Base-by-base conservation (phyloP, 2,329 filamentous ascomycete species). In the Pyricularia sp. region DNA sequence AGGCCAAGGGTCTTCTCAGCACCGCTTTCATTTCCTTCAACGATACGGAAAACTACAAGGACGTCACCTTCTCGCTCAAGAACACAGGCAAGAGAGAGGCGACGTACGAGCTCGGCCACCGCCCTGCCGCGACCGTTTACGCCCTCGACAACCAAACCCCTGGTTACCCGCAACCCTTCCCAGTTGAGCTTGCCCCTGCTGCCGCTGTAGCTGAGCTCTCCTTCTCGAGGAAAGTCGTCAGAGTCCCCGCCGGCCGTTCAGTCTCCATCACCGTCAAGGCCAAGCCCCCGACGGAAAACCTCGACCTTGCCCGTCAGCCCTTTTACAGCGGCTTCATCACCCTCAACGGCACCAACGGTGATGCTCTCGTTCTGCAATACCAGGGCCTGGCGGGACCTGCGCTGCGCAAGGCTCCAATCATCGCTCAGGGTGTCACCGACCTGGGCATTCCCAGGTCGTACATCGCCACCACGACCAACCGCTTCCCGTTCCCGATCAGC, bases 31-130 rank as follows among this genome's bases (percentile, higher is more conserved):
- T 84, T 1, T 88, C 85, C 0, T 77, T 75, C 68, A 80, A 84
- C 67, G 85, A 86, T 58, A 80, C 77, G 0, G 86, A 88, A 69
- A 86, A 89, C 73, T 78, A 88, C 63, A 84, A 86, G 1, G 79
- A 79, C 9, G 84, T 75, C n/a, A 75, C 74, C 66, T 80, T 83
- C 71, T 77, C 73, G 61, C 77, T 83, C 72, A 76, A 73, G 64
- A 83, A 84, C 74, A 75, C 74, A 12, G 81, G 77, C 59, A 70
- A 71, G 11, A 72, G 76, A 36, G 74, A 74, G 4, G 73, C 78
- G 25, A 78, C 77, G 4, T 83, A 81, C 72, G 73, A 73, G n/a
- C 73, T 83, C 42, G 76, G 75, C 63, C 75, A 81, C 68, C 73
- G 76, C 30, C 72, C 74, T 20, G 76, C 79, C 14, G 74, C 74